Conservation (phyloP, 2,329 filamentous ascomycete species). For the Cordyceps cicadae region DNA sequence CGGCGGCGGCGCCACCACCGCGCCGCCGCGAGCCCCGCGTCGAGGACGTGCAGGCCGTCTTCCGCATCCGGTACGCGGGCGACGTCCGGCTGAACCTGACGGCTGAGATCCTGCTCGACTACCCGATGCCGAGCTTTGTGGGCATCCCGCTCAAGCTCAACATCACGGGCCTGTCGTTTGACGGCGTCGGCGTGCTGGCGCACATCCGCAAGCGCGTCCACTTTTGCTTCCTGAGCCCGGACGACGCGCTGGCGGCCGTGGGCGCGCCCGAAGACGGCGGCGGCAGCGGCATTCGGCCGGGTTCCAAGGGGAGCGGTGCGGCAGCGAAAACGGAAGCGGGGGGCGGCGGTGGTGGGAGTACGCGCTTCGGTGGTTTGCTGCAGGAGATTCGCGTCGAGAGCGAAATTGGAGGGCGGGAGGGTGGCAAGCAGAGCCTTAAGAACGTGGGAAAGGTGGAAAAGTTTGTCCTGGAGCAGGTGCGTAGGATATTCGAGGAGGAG, state of each 20-base stretch:
- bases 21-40: slow-evolving; percentile 63
- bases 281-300: slow-evolving; percentile 12
- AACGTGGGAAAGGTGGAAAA: slow-evolving; percentile 98
- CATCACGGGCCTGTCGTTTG: slow-evolving; percentile 90
- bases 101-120: slow-evolving; percentile 91
- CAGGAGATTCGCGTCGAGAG: slow-evolving; percentile 95
- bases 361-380: slow-evolving; percentile 61
- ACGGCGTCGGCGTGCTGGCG: slow-evolving; percentile 86
- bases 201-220: slow-evolving; percentile 84
- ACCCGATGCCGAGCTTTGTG: slow-evolving; percentile 97
- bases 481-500: slow-evolving; percentile 95
- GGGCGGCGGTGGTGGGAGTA: slow-evolving; percentile 14
- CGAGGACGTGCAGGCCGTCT: slow-evolving; percentile 88
- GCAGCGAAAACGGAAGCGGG: slow-evolving; percentile 19
- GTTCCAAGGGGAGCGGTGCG: slow-evolving; percentile 10
- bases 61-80: slow-evolving; percentile 81
- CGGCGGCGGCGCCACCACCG: slow-evolving; percentile 26
- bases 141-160: slow-evolving; percentile 90
- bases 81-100: slow-evolving; percentile 83
- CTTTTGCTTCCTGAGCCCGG: slow-evolving; percentile 88
- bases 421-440: slow-evolving; percentile 89
- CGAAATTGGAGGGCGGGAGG: slow-evolving; percentile 88
- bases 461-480: slow-evolving; percentile 92
- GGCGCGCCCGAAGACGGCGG: slow-evolving; percentile 36
- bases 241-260: slow-evolving; percentile 74